Evolutionary conservation across 2,329 filamentous ascomycete species (phyloP).

Genomic region (Scorias spongiosa): DNA sequence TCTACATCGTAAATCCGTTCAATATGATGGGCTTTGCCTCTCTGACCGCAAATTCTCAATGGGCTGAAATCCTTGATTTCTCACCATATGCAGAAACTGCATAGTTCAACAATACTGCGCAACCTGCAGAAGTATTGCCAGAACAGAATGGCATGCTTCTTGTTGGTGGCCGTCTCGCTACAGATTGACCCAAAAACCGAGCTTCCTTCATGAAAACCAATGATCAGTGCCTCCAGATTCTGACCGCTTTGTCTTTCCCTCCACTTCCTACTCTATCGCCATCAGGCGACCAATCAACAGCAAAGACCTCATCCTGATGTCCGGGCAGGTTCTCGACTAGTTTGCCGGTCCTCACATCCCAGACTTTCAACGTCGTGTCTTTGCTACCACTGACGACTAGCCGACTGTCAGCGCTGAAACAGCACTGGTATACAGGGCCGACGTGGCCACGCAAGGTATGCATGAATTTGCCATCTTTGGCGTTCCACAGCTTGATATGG

Average conservation of each 20-base stretch:
- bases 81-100: no score
- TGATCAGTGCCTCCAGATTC: conserved; percentile 46
- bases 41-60: no score
- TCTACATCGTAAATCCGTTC: no score
- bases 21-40: no score
- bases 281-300: conserved; percentile 88
- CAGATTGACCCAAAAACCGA: no score
- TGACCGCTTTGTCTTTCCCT: conserved; percentile 71
- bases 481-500: conserved; percentile 83
- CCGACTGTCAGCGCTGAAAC: conserved; percentile 85
- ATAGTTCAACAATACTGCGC: no score
- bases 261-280: conserved; percentile 80
- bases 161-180: no score
- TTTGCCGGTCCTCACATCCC: conserved; percentile 78
- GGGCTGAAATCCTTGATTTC: no score
- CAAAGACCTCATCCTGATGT: conserved; percentile 85
- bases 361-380: conserved; percentile 87
- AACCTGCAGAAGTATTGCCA: no score
- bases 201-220: not conserved
- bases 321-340: conserved; percentile 71
- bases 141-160: no score
- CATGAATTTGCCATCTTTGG: conserved; percentile 61
- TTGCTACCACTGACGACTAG: conserved; percentile 76
- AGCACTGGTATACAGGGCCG: conserved; percentile 79
- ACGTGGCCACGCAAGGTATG: conserved; percentile 80